Conservation (phyloP, 768 basidiomycete species). For the Daedaleopsis sinensis region DNA sequence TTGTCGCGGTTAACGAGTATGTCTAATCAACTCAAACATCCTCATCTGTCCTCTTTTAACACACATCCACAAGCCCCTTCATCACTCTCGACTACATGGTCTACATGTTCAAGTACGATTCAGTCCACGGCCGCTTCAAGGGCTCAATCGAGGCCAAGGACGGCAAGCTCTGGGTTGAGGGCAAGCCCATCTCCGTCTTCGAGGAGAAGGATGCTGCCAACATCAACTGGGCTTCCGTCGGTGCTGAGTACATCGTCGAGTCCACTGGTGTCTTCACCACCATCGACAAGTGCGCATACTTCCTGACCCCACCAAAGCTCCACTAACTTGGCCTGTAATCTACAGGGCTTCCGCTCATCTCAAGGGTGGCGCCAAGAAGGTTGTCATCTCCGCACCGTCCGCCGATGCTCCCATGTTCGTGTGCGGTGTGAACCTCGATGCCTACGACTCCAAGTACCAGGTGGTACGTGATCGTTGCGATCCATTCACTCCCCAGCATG, state of each 20-base stretch:
- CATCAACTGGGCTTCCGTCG: constrained; percentile 81
- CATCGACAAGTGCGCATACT: constrained; percentile 67
- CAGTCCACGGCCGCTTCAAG: constrained; percentile 91
- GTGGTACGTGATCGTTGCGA: constrained; percentile 57
- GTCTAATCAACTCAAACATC: constrained; percentile 31
- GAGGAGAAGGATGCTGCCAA: constrained; percentile 84
- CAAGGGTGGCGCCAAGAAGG: constrained; percentile 99
- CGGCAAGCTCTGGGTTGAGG: constrained; percentile 87
- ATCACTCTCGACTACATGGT: constrained; percentile 98
- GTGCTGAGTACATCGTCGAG: constrained; percentile 94
- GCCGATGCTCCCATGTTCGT: constrained; percentile 96
- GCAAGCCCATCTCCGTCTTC: constrained; percentile 76
- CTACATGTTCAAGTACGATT: constrained; percentile 99
- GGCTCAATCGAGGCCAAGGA: constrained; percentile 81
- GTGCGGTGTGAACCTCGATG: constrained; percentile 92
- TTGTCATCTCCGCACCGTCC: constrained; percentile 99
- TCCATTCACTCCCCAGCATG: neutral
- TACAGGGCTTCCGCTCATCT: constrained; percentile 86
- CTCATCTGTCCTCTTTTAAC: constrained; percentile 2
- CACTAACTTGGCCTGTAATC: constrained; percentile 6
- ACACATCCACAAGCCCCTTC: constrained; percentile 72
- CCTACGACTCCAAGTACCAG: constrained; percentile 85
- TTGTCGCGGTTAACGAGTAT: constrained; percentile 95
- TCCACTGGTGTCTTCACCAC: constrained; percentile 99
- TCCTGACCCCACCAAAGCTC: constrained; percentile 4